phyloP scores from a whole-genome alignment of 768 basidiomycete genomes.

The Psilocybe sp. region DNA sequence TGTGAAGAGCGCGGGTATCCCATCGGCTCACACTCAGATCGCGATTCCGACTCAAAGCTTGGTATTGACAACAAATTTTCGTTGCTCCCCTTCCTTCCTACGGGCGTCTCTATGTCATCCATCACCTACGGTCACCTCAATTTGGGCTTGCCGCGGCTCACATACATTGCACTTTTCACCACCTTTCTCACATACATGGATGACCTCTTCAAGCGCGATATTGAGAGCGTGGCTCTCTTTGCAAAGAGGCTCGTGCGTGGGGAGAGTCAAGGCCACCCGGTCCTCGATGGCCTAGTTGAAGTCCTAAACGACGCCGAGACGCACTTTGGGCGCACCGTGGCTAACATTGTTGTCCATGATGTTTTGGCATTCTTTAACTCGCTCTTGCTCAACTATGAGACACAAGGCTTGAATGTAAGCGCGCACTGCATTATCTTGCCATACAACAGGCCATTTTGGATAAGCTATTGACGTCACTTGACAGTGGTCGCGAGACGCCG shows the following conservation, averaged over 20 bases:
- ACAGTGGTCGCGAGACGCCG: constrained; percentile 8
- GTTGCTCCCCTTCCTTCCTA: constrained; percentile 18
- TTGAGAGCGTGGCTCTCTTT: constrained; percentile 28
- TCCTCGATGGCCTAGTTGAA: constrained; percentile 30
- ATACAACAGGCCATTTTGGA: too few relatives aligned
- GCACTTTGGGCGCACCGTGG: constrained; percentile 23
- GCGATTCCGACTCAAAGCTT: too few relatives aligned
- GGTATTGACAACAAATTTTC: too few relatives aligned
- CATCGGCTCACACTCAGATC: too few relatives aligned
- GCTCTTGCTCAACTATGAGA: constrained; percentile 9
- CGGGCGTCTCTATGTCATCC: constrained; percentile 25
- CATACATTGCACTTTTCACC: constrained; percentile 37
- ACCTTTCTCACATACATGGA: constrained; percentile 31
- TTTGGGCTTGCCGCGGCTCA: too few relatives aligned
- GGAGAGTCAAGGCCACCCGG: constrained; percentile 22
- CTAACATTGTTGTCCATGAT: constrained; percentile 31
- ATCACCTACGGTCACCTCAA: too few relatives aligned
- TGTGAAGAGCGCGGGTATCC: too few relatives aligned
- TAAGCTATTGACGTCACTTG: not conserved
- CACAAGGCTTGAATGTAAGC: constrained; percentile 8
- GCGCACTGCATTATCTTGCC: not conserved
- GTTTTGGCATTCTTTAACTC: constrained; percentile 32
- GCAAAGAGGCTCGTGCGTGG: constrained; percentile 24
- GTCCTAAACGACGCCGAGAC: constrained; percentile 24
- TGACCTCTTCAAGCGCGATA: constrained; percentile 25